Evolutionary conservation across 2,329 filamentous ascomycete genomes (phyloP).

Genomic region (Polytolypa hystricis): DNA sequence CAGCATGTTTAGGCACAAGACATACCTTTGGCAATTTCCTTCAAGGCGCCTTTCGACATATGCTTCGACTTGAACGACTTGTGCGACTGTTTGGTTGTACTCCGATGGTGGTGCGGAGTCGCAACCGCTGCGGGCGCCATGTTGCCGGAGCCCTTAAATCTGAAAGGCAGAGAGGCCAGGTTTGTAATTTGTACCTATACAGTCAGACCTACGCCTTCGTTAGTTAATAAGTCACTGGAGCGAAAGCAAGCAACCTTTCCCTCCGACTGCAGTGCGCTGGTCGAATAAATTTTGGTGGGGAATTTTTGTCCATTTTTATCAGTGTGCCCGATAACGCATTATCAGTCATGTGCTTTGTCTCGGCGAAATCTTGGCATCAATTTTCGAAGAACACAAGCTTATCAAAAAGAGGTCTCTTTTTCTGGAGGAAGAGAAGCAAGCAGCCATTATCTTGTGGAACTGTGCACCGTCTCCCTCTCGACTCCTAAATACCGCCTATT

Average conservation of each 20-base stretch:
- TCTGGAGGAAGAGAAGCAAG: too few relatives aligned
- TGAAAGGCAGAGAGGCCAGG: constrained; percentile 51
- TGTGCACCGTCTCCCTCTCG: too few relatives aligned
- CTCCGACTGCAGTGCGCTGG: too few relatives aligned
- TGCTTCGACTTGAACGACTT: constrained; percentile 92
- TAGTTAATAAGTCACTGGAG: too few relatives aligned
- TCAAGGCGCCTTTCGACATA: constrained; percentile 75
- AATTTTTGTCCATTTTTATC: not conserved
- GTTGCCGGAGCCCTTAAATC: constrained; percentile 68
- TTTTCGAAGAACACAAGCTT: too few relatives aligned
- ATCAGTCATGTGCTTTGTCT: not conserved
- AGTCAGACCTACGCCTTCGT: too few relatives aligned
- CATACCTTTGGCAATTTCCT: constrained; percentile 72
- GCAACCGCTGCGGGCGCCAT: constrained; percentile 60
- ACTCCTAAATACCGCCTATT: too few relatives aligned
- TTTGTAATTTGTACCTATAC: constrained; percentile 6
- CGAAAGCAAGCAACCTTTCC: too few relatives aligned
- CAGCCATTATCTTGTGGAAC: too few relatives aligned
- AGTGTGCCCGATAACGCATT: not conserved
- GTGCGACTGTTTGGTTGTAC: constrained; percentile 77
- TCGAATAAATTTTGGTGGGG: not conserved
- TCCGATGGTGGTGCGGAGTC: constrained; percentile 68
- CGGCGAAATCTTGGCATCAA: constrained; percentile 27
- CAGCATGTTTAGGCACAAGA: too few relatives aligned
- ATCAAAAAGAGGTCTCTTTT: too few relatives aligned